Conservation (phyloP, 2,329 filamentous ascomycete species). For the Setomelanomma holmii region DNA sequence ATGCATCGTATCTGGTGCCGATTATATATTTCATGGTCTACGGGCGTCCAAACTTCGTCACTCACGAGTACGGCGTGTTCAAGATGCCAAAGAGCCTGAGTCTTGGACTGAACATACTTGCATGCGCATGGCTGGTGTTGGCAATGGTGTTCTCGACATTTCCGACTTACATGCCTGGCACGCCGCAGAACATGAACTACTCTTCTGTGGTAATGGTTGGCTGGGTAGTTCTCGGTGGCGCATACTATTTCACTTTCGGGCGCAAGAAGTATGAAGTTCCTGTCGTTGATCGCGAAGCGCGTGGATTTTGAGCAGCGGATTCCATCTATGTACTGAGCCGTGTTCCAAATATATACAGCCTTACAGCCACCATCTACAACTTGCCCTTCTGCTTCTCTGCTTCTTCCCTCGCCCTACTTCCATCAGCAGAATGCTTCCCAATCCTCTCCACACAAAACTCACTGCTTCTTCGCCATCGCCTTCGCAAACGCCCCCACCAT, state of each 20-base stretch:
- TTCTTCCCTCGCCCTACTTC: not conserved
- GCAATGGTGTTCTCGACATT: slow-evolving; percentile 57
- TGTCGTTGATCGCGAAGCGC: slow-evolving; percentile 18
- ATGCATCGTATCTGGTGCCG: slow-evolving; percentile 40
- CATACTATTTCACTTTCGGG: slow-evolving; percentile 45
- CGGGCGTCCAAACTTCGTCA: slow-evolving; percentile 37
- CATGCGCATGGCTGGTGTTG: slow-evolving; percentile 54
- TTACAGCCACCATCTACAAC: not conserved
- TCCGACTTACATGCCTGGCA: slow-evolving; percentile 51
- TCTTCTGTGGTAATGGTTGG: slow-evolving; percentile 53
- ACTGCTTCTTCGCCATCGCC: slow-evolving; percentile 32
- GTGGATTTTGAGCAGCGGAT: slow-evolving; percentile 15
- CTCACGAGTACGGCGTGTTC: slow-evolving; percentile 20
- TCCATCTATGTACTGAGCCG: not conserved
- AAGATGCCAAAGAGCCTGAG: slow-evolving; percentile 45
- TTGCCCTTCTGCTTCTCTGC: slow-evolving; percentile 6
- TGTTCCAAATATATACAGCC: not conserved
- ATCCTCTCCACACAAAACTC: slow-evolving; percentile 6
- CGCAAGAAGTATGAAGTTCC: slow-evolving; percentile 35
- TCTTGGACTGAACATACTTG: slow-evolving; percentile 49
- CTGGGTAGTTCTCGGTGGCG: slow-evolving; percentile 46
- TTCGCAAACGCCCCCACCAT: slow-evolving; percentile 25
- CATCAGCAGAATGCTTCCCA: slow-evolving; percentile 6
- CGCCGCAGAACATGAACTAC: slow-evolving; percentile 57
- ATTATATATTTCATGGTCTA: slow-evolving; percentile 49